Conservation (phyloP, 495 filamentous ascomycete species). For the Aspergillus ellipticus region DNA sequence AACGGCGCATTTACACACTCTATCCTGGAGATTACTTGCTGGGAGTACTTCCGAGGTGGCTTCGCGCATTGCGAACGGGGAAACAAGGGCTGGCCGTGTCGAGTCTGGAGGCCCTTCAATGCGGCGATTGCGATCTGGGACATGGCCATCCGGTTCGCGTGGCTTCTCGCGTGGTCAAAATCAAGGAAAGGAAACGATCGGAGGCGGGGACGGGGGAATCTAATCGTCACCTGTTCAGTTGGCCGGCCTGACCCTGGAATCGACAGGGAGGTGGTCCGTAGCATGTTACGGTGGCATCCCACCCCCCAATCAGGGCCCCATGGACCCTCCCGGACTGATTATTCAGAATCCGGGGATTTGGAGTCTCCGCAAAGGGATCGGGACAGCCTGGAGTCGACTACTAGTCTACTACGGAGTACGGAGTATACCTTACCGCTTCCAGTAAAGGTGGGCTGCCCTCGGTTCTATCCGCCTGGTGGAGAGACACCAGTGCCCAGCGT, state of each 20-base stretch:
- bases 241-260: background rate
- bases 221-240: constrained; percentile 11
- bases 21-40: background rate
- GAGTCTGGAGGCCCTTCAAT: background rate
- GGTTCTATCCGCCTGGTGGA: constrained; percentile 4
- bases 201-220: background rate
- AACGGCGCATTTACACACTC: too few species aligned
- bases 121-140: background rate
- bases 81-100: background rate
- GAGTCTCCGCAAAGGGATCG: constrained; percentile 14
- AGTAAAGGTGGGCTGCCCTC: background rate
- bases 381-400: too few species aligned
- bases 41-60: background rate
- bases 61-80: background rate
- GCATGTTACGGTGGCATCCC: background rate
- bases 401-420: too few species aligned
- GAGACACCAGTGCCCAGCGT: background rate
- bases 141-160: background rate
- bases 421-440: background rate
- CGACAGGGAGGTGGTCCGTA: too few species aligned
- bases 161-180: constrained; percentile 15
- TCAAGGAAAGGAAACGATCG: constrained; percentile 1
- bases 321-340: constrained; percentile 4
- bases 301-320: background rate
- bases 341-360: constrained; percentile 21